Base-by-base conservation (phyloP, 352 stramenopile genomes). In the Aphanomyces cochlioides region DNA sequence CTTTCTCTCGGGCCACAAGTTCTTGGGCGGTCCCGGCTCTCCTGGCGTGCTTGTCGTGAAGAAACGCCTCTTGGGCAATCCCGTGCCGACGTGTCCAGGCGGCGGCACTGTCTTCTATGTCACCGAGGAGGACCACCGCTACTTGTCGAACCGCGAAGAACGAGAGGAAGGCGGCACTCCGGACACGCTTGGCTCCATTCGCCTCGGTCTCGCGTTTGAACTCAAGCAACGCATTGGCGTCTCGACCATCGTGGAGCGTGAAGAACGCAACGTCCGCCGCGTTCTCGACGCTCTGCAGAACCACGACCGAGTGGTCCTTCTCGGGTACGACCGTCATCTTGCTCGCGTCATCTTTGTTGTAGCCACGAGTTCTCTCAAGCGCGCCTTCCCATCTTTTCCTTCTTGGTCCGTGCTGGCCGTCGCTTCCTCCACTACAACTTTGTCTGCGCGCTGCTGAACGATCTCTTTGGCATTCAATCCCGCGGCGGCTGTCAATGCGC, bases 361-460 rank as follows among this genome's bases (percentile, higher is more conserved):
- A 58, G 50, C 8, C 50, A 58, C 12, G 67, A 77, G 34, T 77
- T 78, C 12, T 69, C 78, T 2, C 28, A 28, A 28, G 75, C 78
- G n/a, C 73, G 93, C 38, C 78, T 98, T n/a, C 95, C 95, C 1
- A 96, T 98, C 36, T 96, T 98, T 74, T 98, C 95, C 2, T 98
- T 99, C 68, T 75, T 99, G 10, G 84, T 99, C 39, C 84, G 85
- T 39, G 95, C 84, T 41, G 82, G 84, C 0, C 75, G 85, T 37
- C 70, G 90, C 15, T 98, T 98, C 76, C 75, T 99, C 45, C 97
- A 99, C 76, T 99, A 98, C 80, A 98, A 99, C 74, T 99, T 98
- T 67, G 96, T 99, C 12, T 98, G 91, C 66, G 93, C 95, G 19
- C 77, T 99, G 56, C 78, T 99, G 3, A 99, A 99, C 74, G 97